These are phyloP conservation scores for Mediolabrus comicus DNA, from an alignment of 108 stramenopile species.

Conservation along the genomic window DNA sequence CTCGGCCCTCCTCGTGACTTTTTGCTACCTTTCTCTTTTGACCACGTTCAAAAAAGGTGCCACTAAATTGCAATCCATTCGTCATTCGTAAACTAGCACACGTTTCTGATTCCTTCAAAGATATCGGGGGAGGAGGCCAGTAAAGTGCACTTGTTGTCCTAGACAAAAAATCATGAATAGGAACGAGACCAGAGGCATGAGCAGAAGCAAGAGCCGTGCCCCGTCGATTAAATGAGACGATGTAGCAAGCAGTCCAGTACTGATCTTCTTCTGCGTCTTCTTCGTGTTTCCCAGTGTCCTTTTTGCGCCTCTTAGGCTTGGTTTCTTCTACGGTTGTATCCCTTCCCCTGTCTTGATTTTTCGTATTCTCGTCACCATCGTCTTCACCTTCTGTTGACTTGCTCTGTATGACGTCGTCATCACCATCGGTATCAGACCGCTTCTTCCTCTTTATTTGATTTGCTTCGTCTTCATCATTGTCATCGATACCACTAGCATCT, in stretches of 20 bases:
- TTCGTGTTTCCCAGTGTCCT: background rate
- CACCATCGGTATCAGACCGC: conserved; percentile 8
- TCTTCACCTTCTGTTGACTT: background rate
- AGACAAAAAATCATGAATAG: conserved; percentile 56
- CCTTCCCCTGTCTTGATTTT: background rate
- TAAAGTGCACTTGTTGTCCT: conserved; percentile 66
- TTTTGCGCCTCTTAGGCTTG: background rate
- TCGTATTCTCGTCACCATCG: background rate
- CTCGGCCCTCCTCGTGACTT: background rate
- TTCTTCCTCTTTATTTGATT: background rate
- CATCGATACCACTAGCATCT: background rate
- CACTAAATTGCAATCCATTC: background rate
- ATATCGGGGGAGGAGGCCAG: conserved; percentile 19
- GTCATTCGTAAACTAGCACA: background rate
- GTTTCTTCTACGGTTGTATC: background rate
- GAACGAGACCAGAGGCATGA: conserved; percentile 69
- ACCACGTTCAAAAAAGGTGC: background rate
- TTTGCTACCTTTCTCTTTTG: background rate
- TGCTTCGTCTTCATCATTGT: conserved; percentile 6
- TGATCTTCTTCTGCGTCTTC: background rate
- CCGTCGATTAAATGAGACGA: conserved; percentile 67
- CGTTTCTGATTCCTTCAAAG: background rate
- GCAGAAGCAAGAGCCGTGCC: conserved; percentile 71
- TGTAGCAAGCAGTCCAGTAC: conserved; percentile 66
- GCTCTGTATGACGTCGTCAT: background rate